These are phyloP conservation scores for Allium sativum DNA, from an alignment of 106 monocot genomes.

Conservation along the genomic window DNA sequence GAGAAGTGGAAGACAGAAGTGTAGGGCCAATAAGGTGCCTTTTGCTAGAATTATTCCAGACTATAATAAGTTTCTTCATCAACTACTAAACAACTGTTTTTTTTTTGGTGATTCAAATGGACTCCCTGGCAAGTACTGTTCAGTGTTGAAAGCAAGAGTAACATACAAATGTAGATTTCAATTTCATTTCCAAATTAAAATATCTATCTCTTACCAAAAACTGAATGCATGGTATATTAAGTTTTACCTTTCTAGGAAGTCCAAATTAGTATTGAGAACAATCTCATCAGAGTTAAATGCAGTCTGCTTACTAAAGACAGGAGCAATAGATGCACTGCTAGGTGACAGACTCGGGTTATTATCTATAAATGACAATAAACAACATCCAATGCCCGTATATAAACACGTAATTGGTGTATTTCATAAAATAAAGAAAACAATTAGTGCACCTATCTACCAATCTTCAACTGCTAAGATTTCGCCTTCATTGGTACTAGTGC, in stretches of 20 bases:
- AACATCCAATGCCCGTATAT: neutral
- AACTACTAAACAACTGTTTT: neutral
- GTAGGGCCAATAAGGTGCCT: slow-evolving; percentile 4
- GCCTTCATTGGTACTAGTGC: neutral
- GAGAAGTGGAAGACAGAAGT: slow-evolving; percentile 19
- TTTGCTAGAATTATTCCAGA: neutral
- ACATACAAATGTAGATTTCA: neutral
- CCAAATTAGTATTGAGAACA: slow-evolving; percentile 19
- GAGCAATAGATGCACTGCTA: slow-evolving; percentile 2
- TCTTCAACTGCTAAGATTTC: neutral
- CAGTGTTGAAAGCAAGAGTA: slow-evolving; percentile 8
- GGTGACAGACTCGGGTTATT: slow-evolving; percentile 3
- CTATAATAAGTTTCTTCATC: neutral
- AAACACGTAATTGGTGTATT: neutral
- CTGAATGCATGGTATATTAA: neutral
- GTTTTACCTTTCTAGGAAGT: slow-evolving; percentile 40
- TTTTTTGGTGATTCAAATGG: slow-evolving; percentile 58
- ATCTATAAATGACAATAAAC: slow-evolving; percentile 7
- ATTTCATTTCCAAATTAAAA: neutral
- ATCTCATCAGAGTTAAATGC: slow-evolving; percentile 18
- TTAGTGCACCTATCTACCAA: slow-evolving; percentile 6
- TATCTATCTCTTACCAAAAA: neutral
- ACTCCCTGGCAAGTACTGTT: slow-evolving; percentile 56
- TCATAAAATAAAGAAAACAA: neutral
- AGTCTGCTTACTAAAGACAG: slow-evolving; percentile 8